Base-by-base conservation (phyloP, 2,329 filamentous ascomycete species). In the Exserohilum rostratum region DNA sequence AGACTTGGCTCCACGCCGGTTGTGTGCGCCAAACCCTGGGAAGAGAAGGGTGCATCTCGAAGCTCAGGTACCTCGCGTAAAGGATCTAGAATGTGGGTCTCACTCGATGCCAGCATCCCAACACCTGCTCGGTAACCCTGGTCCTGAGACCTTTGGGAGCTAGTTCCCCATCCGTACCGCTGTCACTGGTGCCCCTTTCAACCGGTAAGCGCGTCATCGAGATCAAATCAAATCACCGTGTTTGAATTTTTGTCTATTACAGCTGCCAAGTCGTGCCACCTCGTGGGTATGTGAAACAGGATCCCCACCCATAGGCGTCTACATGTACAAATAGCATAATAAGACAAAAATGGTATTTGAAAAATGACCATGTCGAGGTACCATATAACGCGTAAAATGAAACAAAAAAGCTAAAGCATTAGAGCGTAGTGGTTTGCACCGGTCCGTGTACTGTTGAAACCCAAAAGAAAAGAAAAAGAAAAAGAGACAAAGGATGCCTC, bases 231-330 rank as follows among this genome's bases (percentile, higher is more conserved):
- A 46, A n/a, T 54, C 33, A 31, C 46, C 25, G 50, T 52, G 60
- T 46, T 53, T 47, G 50, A n/a, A 40, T 61, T 68, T 43, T 64
- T 62, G 53, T 70, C 58, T 67, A 69, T 69, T 66, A 52, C 65
- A 61, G 30, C 61, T 71, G 64, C 64, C 61, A 63, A 65, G 55
- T 42, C 62, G 54, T 56, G 53, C 51, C 57, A 61, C 43, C 56
- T 45, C 52, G 35, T 62, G 55, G 58, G 53, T 56, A 55, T 50
- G 60, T 64, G 59, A 65, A 67, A 67, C 61, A 55, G 59, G 42
- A 37, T 46, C 55, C 60, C 60, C 59, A 55, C 53, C 53, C 40
- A 53, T 44, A 54, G 53, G 52, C 50, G 35, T 57, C 44, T 57
- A 53, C 46, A 58, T 57, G 45, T 62, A 65, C 55, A 65, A 30